Evolutionary conservation across 2,329 filamentous ascomycete species (phyloP).

Genomic region (Orbilia quercus): DNA sequence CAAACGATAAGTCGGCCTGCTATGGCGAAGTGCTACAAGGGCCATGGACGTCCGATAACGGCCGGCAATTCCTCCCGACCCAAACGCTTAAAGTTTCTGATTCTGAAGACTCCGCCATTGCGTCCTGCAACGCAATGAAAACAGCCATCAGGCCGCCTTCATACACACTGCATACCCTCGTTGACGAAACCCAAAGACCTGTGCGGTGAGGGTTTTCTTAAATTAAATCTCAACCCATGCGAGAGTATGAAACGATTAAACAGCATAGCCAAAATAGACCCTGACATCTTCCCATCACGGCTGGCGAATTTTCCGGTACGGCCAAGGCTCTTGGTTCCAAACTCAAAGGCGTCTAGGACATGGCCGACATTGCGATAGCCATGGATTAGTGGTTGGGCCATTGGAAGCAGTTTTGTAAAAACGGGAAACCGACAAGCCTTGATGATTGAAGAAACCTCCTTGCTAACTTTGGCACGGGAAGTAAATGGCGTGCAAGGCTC

Average conservation of each 20-base stretch:
- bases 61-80: constrained; percentile 46
- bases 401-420: no score
- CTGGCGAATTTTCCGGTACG: neutral
- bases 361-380: neutral
- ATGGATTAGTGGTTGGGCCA: neutral
- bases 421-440: no score
- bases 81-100: constrained; percentile 34
- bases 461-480: constrained; percentile 20
- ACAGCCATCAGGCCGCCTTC: constrained; percentile 33
- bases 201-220: constrained; percentile 37
- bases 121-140: constrained; percentile 31
- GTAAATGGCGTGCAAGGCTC: constrained; percentile 25
- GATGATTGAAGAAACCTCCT: no score
- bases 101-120: constrained; percentile 7
- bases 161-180: constrained; percentile 1
- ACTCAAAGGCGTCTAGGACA: neutral
- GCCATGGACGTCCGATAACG: constrained; percentile 43
- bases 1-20: neutral
- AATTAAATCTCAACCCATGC: constrained; percentile 39
- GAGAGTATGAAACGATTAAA: constrained; percentile 47
- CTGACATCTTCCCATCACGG: neutral
- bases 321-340: constrained; percentile 24
- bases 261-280: constrained; percentile 43
- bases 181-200: no score
- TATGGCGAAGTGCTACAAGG: constrained; percentile 1